Evolutionary conservation across 2,329 filamentous ascomycete species (phyloP), one percentile per base, ranked within the genome.

Genomic region (Colletotrichum spinosum): DNA sequence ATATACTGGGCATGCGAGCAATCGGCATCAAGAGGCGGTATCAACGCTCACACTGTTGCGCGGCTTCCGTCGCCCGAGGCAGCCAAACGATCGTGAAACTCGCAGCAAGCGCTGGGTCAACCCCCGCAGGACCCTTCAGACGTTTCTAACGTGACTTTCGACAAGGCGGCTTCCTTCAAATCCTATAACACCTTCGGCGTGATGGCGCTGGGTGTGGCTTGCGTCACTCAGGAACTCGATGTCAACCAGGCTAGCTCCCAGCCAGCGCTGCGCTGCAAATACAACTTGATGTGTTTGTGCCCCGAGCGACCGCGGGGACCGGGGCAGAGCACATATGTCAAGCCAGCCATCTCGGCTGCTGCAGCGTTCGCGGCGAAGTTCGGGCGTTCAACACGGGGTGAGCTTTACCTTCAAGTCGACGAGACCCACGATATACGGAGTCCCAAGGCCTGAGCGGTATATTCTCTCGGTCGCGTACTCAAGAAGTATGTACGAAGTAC

Each of bases 41-140:
- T 15, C 45, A 12, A 15, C 12, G 49, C 37, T 37, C 42, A 10
- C 42, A 42, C 34, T 50, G 33, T 44, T 60, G 49, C 17, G 33
- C 62, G 45, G 52, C 51, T 56, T 41, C 46, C 34, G 55, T 45
- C 62, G 44, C 46, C 57, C 62, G 57, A 55, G 51, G 51, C 15
- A 60, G 25, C 56, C 61, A 56, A 51, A 33, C 38, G n/a, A 25
- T 57, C 46, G 34, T 37, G 37, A 52, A 48, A 61, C 57, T 33
- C 13, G 35, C 6, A 33, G 45, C 12, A 39, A 41, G 34, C 42
- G 46, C 39, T 58, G 52, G 57, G 51, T 9, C 46, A 11, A 42
- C 46, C 62, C 62, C 51, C 34, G 56, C 17, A 39, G 45, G 45
- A n/a, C 6, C 12, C 15, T 39, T 33, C 10, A 53, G 25, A 25